Conservation (phyloP, 768 basidiomycete genomes). For the Hydnomerulius pinastri region DNA sequence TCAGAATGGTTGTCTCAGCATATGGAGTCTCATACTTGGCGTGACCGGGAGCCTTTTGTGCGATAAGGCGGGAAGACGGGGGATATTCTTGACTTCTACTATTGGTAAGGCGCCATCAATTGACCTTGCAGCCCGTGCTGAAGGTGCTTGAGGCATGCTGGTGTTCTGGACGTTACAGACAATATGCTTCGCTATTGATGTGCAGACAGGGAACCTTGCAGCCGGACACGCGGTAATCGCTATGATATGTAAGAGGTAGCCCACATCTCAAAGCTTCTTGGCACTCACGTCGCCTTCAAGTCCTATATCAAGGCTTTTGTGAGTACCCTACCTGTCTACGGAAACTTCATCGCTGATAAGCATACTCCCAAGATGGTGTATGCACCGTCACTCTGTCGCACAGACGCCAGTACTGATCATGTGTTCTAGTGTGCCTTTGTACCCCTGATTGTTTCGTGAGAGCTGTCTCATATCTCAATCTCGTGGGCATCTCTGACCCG, state of each 20-base stretch:
- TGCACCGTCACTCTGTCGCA: slow-evolving; percentile 1
- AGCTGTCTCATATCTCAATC: background rate
- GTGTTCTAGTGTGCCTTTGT: slow-evolving; percentile 37
- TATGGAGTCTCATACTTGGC: slow-evolving; percentile 58
- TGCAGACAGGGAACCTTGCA: slow-evolving; percentile 22
- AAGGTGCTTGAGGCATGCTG: slow-evolving; percentile 40
- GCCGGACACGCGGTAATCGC: slow-evolving; percentile 46
- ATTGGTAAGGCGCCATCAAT: slow-evolving; percentile 34
- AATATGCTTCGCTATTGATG: slow-evolving; percentile 35
- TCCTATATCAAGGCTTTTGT: slow-evolving; percentile 43
- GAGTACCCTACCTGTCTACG: slow-evolving; percentile 7
- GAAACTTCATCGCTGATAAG: background rate
- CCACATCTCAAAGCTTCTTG: background rate
- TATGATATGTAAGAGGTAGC: slow-evolving; percentile 41
- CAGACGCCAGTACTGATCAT: background rate
- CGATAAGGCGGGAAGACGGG: slow-evolving; percentile 51
- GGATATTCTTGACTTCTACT: slow-evolving; percentile 50
- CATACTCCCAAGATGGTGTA: slow-evolving; percentile 31
- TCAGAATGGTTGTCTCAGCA: slow-evolving; percentile 55
- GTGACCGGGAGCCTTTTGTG: slow-evolving; percentile 49
- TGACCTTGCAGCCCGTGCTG: slow-evolving; percentile 30
- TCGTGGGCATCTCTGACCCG: background rate
- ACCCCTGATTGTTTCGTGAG: slow-evolving; percentile 41
- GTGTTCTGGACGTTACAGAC: slow-evolving; percentile 43
- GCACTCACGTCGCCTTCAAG: slow-evolving; percentile 16